These are phyloP conservation scores for Austroboletus eburneus DNA, from an alignment of 768 basidiomycete species.

Conservation along the genomic window DNA sequence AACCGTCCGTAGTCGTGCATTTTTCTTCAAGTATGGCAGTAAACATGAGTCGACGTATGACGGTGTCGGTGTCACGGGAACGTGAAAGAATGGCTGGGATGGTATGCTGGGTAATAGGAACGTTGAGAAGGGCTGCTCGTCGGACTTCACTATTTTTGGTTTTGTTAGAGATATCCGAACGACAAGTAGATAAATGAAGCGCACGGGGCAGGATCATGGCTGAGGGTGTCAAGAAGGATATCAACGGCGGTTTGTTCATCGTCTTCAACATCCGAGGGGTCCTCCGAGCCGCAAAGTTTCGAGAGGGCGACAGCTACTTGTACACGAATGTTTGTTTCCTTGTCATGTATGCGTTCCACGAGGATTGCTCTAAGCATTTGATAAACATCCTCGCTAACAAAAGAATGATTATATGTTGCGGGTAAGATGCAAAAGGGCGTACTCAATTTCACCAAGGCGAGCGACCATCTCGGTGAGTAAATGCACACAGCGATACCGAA, in stretches of 20 bases:
- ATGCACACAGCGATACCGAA: slow-evolving; percentile 76
- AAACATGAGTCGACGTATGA: slow-evolving; percentile 73
- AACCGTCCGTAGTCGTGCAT: slow-evolving; percentile 31
- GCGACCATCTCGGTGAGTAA: slow-evolving; percentile 77
- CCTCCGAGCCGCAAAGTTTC: slow-evolving; percentile 71
- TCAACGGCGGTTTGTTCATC: slow-evolving; percentile 46
- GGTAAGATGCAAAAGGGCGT: slow-evolving; percentile 20
- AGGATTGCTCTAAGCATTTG: slow-evolving; percentile 54
- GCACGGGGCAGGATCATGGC: slow-evolving; percentile 73
- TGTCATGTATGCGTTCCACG: slow-evolving; percentile 73
- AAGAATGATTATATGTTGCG: neutral
- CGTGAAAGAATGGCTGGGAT: slow-evolving; percentile 68
- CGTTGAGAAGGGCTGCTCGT: slow-evolving; percentile 67
- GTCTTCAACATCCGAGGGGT: slow-evolving; percentile 49
- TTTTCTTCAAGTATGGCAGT: slow-evolving; percentile 48
- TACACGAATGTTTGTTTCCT: slow-evolving; percentile 69
- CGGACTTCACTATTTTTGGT: slow-evolving; percentile 74
- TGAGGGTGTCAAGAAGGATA: slow-evolving; percentile 62
- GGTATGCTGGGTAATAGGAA: slow-evolving; percentile 52
- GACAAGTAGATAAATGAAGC: slow-evolving; percentile 25
- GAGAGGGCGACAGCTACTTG: slow-evolving; percentile 80
- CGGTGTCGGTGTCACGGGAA: slow-evolving; percentile 73
- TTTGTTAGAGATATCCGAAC: neutral
- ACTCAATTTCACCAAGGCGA: slow-evolving; percentile 85
- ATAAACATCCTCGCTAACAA: slow-evolving; percentile 72